Base-by-base conservation (phyloP, 179 eudicot genomes). In the Gypsophila paniculata region DNA sequence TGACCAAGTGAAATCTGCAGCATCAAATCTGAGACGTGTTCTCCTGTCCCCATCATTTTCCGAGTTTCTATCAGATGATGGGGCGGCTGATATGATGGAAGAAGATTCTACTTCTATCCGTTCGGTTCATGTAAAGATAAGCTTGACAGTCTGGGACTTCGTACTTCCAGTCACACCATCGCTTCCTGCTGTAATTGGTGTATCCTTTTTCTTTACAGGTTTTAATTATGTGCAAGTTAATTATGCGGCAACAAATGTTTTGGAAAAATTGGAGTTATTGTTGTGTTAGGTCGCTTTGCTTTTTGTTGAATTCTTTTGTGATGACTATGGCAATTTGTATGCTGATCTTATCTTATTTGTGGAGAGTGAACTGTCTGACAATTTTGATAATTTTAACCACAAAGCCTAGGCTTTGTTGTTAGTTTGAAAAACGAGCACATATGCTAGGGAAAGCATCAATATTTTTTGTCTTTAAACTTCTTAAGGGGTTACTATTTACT, bases 111-210 rank as follows among this genome's bases (percentile, higher is more conserved):
- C 83, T 60, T 86, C 89, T 34, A 85, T 67, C 77, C 85, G 73
- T 57, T 89, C 97, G 34, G 78, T 91, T 70, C 86, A 87, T 21
- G 72, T 94, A 78, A 91, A 94, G 83, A 60, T 94, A 65, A 82
- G 79, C 77, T 74, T 94, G 87, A 91, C 97, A 59, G 92, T 94
- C 51, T 94, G 99, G 99, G 97, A 94, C 74, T 94, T 88, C 51
- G 85, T 85, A 46, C 94, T 94, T 65, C 99, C 99, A 22, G 80
- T 68, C 19, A 91, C 99, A 25, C 99, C 99, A 74, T 94, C 97
- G 32, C 87, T 91, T 80, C 99, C 99, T 57, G 97, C 99, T 72
- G 99, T 91, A 58, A 89, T 94, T 78, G 99, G 99, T 76, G 99
- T 94, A 94, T 94, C 99, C 99, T 88, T 8, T 66, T 10, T 51